phyloP scores from a whole-genome alignment of 2,329 filamentous ascomycete genomes.

The Onygenales sp. region DNA sequence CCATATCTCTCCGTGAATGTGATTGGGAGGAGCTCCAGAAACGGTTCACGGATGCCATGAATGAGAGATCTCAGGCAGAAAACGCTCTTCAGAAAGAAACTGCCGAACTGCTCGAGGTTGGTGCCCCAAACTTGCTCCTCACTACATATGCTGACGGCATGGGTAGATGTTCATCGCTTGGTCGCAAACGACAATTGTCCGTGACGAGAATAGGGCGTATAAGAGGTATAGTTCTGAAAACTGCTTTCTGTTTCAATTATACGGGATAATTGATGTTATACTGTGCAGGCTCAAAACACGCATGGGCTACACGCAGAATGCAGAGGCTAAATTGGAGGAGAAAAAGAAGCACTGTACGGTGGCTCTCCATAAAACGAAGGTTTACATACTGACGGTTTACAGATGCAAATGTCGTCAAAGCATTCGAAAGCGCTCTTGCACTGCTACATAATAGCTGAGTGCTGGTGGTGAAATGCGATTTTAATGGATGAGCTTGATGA shows the following conservation, averaged over 20 bases:
- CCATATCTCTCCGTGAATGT: constrained; percentile 42
- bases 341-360: constrained; percentile 73
- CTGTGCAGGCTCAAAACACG: constrained; percentile 64
- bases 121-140: constrained; percentile 30
- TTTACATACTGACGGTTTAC: constrained; percentile 2
- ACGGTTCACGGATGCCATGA: constrained; percentile 58
- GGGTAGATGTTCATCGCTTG: constrained; percentile 68
- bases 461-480: neutral
- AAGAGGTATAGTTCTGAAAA: constrained; percentile 51
- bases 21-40: constrained; percentile 71
- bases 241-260: neutral
- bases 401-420: constrained; percentile 37
- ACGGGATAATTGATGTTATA: constrained; percentile 1
- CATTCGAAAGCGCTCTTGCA: constrained; percentile 40
- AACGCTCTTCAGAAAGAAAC: constrained; percentile 58
- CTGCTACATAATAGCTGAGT: constrained; percentile 28
- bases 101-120: constrained; percentile 49
- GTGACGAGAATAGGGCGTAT: constrained; percentile 66
- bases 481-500: neutral
- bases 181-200: constrained; percentile 60
- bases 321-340: constrained; percentile 60
- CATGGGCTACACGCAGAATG: constrained; percentile 62
- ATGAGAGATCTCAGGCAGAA: constrained; percentile 55
- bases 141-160: neutral
- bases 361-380: neutral